Base-by-base conservation (phyloP, 768 basidiomycete genomes). In the Mycena vulgaris region DNA sequence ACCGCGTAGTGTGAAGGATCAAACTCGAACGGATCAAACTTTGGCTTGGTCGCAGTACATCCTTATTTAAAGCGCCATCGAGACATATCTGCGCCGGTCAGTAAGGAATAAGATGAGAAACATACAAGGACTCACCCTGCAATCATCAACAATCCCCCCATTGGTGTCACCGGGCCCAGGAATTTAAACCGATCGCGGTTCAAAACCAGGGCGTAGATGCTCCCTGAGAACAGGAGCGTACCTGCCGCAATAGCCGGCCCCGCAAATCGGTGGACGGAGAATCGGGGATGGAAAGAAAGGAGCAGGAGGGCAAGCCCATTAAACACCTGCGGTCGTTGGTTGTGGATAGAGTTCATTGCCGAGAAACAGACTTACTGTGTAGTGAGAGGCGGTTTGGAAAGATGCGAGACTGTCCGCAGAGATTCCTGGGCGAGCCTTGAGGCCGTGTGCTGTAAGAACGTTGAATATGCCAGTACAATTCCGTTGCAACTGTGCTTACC, bases 241-340 rank as follows among this genome's bases (percentile, higher is more conserved):
- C 93, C 92, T 1, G 79, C 79, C 8, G 87, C 81, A 62, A 94
- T 90, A 2, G 92, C 91, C 3, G 89, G 90, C 6, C 90, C 92
- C 28, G 92, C 88, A 75, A 93, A 93, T 13, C 83, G 80, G 75
- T 93, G 90, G 0, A 73, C 66, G 0, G 88, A 79, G 75, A 93
- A 92, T 35, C 86, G 85, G 2, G 85, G 89, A 78, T 93, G 91
- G 76, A 89, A 75, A 2, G 92, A 92, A 14, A 93, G 75, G 13
- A 88, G 78, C 74, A 93, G 78, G 63, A 93, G 80, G 0, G 86
- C 90, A 14, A 94, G 84, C 17, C 93, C 93, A 66, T 94, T 93
- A 76, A 85, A 88, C 45, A 93, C 82, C 92, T 94, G 75, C 31
- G 27, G 14, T 30, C 21, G 19, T 62, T 31, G 39, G 49, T 52